Base-by-base conservation (phyloP, 1,284 basidiomycete genomes). In the Melampsora americana region DNA sequence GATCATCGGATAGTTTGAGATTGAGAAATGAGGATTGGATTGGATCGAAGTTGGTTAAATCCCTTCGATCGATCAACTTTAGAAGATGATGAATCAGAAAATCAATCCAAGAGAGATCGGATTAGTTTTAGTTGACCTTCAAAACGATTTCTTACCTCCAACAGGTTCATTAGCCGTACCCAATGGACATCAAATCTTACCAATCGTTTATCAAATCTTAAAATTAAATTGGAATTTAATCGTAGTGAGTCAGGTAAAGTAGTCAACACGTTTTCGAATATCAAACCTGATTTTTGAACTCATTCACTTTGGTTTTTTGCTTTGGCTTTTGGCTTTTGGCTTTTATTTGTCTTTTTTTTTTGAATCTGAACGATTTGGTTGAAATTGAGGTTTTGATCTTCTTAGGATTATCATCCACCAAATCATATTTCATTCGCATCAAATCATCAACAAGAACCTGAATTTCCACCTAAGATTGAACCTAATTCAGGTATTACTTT, bases 141-240 rank as follows among this genome's bases (percentile, higher is more conserved):
- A 89, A 80, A 85, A 88, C 80, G 88, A 89, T 82, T 89, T 89
- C 80, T 84, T 88, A n/a, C 87, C 87, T n/a, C 87, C 87, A 1
- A 78, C 81, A 48, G 88, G 88, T 18, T 82, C 86, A 0, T 85
- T 90, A 50, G 86, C 87, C 4, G 88, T 89, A 0, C 80, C 84
- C 1, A 81, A 83, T 14, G 87, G 85, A 11, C 81, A 84, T 18
- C 83, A 82, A 18, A 85, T 88, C 77, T 78, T 88, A 26, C 84
- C 86, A 0, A 78, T 82, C 28, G 84, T 88, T 69, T 82, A 86
- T 79, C 80, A 79, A 28, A 84, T 89, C 39, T 82, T 89, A 67
- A 83, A 84, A 32, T 83, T 85, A 79, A 81, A 84, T 48, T 85
- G 87, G 84, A 84, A 85, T 26, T 80, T 86, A 2, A 84, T 88